Conservation (phyloP, 192 early-diverging fungal species). For the Coemansia sp. region DNA sequence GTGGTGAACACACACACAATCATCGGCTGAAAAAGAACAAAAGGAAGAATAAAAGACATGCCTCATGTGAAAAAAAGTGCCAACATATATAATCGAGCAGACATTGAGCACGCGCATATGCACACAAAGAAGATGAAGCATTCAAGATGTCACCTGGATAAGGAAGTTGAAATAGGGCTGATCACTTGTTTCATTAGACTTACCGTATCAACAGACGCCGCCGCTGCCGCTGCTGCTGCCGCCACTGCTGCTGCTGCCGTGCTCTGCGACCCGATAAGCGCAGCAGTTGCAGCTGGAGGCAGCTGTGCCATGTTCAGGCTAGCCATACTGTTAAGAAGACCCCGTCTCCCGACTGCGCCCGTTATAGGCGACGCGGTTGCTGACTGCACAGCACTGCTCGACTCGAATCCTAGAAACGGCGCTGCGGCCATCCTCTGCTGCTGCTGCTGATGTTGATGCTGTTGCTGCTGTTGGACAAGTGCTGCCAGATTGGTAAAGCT, state of each 20-base stretch:
- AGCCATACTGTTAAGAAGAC: conserved; percentile 39
- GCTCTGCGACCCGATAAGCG: conserved; percentile 9
- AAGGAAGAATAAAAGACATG: no score
- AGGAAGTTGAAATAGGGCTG: no score
- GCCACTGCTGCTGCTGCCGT: not conserved
- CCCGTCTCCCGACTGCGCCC: conserved; percentile 14
- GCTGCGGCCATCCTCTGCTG: not conserved
- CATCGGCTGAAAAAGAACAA: no score
- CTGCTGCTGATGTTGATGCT: not conserved
- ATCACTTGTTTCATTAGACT: not conserved
- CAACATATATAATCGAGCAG: no score
- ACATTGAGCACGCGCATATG: no score
- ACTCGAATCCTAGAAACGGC: conserved; percentile 16
- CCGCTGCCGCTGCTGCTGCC: not conserved
- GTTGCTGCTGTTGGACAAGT: conserved; percentile 8
- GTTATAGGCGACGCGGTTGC: conserved; percentile 38
- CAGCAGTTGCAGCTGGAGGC: conserved; percentile 15
- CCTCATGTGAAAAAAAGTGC: no score
- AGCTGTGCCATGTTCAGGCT: conserved; percentile 40
- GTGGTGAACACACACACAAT: no score
- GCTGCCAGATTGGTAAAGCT: conserved; percentile 35
- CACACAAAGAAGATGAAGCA: no score
- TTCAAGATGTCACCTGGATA: no score
- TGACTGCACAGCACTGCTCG: conserved; percentile 41
- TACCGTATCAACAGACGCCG: conserved; percentile 10